Conservation (phyloP, 495 filamentous ascomycete genomes). For the Penicillium simplicissimum region DNA sequence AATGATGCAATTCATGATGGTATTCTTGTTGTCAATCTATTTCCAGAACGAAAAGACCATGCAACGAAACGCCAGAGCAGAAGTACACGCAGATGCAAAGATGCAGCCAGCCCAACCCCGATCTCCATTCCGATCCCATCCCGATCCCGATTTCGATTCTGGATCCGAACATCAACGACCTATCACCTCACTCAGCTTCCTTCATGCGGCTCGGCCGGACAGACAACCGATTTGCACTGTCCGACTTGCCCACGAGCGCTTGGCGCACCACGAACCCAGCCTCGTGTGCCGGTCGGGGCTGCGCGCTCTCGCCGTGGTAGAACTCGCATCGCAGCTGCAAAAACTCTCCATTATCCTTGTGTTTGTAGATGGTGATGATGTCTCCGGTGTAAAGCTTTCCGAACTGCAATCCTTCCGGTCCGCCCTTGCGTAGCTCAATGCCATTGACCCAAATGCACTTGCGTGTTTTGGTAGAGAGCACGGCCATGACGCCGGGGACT, state of each 20-base stretch:
- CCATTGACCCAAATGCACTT: constrained; percentile 74
- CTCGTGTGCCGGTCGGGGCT: constrained; percentile 43
- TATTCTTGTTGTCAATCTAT: constrained; percentile 21
- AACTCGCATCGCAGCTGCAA: constrained; percentile 57
- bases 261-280: constrained; percentile 42
- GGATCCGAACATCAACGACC: not conserved
- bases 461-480: constrained; percentile 71
- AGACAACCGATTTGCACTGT: constrained; percentile 32
- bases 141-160: constrained; percentile 6
- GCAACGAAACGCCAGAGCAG: not conserved
- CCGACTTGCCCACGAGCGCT: constrained; percentile 31
- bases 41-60: constrained; percentile 16
- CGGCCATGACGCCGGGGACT: constrained; percentile 54
- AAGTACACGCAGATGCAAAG: constrained; percentile 4
- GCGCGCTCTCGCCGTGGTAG: constrained; percentile 51
- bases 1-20: constrained; percentile 18
- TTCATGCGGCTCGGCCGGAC: constrained; percentile 17
- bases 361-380: constrained; percentile 61
- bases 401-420: constrained; percentile 56
- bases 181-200: constrained; percentile 7
- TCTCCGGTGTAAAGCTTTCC: constrained; percentile 72
- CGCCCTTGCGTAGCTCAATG: constrained; percentile 50
- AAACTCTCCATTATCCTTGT: constrained; percentile 38
- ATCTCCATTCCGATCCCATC: constrained; percentile 3
- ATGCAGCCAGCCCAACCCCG: not conserved